Conservation (phyloP, 106 monocot genomes). For the Iris macrosiphon region DNA sequence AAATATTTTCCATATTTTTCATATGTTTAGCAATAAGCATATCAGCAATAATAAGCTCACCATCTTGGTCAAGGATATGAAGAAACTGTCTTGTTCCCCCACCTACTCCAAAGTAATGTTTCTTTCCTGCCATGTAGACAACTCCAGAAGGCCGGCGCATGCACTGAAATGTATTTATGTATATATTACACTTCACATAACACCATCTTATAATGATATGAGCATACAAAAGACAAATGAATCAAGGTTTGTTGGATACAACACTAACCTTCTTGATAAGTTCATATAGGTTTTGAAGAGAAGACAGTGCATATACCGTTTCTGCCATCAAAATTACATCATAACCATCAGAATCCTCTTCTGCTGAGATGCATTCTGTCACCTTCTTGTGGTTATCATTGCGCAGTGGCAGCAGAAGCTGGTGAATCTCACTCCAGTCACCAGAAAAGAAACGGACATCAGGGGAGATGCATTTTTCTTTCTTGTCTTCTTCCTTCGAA, state of each 20-base stretch:
- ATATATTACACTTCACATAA: background rate
- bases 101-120: constrained; percentile 97
- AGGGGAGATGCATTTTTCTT: background rate
- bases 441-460: constrained; percentile 75
- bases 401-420: constrained; percentile 28
- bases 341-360: constrained; percentile 39
- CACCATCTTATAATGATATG: constrained; percentile 1
- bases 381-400: constrained; percentile 8
- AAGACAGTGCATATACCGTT: constrained; percentile 69
- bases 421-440: constrained; percentile 89
- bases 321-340: constrained; percentile 96
- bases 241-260: background rate
- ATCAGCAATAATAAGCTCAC: constrained; percentile 25
- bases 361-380: background rate
- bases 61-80: constrained; percentile 70
- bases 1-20: too few species aligned
- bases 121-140: constrained; percentile 92
- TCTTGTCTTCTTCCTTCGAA: constrained; percentile 3
- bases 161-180: constrained; percentile 37
- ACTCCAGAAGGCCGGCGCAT: constrained; percentile 42
- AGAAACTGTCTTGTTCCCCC: constrained; percentile 95
- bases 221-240: background rate
- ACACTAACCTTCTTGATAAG: constrained; percentile 75
- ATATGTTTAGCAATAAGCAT: background rate
- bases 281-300: constrained; percentile 49